Percentiles rank a stretch among this genome's conserved stretches.
These are phyloP conservation scores for Groenewaldozyma tartarivorans DNA, from an alignment of 805 yeast genomes.

Conservation along the genomic window DNA sequence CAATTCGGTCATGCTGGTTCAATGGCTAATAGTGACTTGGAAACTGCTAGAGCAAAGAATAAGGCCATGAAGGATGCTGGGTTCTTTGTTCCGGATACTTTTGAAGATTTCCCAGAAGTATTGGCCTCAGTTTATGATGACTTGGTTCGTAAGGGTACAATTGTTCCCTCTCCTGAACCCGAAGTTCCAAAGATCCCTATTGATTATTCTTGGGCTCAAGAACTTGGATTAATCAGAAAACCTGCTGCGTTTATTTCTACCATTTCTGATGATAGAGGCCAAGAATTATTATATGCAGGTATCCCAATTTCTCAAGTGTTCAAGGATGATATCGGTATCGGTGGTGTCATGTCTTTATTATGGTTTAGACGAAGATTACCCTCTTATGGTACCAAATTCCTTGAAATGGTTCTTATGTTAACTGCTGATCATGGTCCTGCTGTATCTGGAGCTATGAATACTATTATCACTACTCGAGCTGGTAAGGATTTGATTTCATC, in stretches of 20 bases:
- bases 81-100: conserved; percentile 78
- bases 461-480: conserved; percentile 39
- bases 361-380: conserved; percentile 40
- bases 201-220: conserved; percentile 40
- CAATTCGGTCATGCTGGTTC: conserved; percentile 63
- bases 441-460: conserved; percentile 40
- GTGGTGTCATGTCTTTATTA: conserved; percentile 38
- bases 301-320: conserved; percentile 38
- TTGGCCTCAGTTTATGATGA: conserved; percentile 63
- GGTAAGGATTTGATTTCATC: conserved; percentile 40
- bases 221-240: conserved; percentile 37
- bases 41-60: conserved; percentile 58
- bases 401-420: conserved; percentile 41
- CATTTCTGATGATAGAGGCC: conserved; percentile 40
- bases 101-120: conserved; percentile 36
- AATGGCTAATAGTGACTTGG: conserved; percentile 59
- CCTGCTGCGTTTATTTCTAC: conserved; percentile 41
- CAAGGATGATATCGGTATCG: conserved; percentile 38
- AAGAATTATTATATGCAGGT: conserved; percentile 37
- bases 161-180: conserved; percentile 33
- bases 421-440: conserved; percentile 43
- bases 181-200: conserved; percentile 40
- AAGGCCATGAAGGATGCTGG: conserved; percentile 87
- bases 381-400: conserved; percentile 34
- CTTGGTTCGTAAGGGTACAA: conserved; percentile 36